Evolutionary conservation across 176 grass and related monocot species (phyloP).

Genomic region (Pontederia crassipes): DNA sequence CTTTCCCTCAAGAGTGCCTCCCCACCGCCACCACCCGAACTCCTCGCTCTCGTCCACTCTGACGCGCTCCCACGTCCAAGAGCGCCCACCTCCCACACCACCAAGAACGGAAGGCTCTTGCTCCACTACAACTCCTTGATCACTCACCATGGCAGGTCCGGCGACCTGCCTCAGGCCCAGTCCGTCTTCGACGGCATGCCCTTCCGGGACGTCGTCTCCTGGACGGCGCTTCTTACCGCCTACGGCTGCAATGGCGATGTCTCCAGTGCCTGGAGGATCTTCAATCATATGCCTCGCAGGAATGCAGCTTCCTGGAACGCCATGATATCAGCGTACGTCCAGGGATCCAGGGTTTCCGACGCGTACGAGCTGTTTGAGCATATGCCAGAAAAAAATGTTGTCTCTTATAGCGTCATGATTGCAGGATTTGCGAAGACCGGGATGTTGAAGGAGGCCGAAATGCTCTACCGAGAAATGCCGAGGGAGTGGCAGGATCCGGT

Average conservation of each 20-base stretch:
- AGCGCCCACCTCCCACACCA: neutral
- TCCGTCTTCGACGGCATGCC: constrained; percentile 51
- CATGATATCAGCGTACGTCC: constrained; percentile 41
- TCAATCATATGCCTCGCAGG: constrained; percentile 53
- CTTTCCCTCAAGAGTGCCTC: no score
- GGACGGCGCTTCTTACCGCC: constrained; percentile 61
- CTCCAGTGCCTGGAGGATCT: constrained; percentile 33
- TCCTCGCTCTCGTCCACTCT: no score
- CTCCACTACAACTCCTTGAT: constrained; percentile 42
- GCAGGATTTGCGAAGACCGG: constrained; percentile 42
- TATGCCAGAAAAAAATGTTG: constrained; percentile 40
- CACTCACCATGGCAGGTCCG: constrained; percentile 37
- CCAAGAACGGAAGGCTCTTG: neutral
- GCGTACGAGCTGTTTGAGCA: constrained; percentile 40
- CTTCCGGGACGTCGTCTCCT: constrained; percentile 57
- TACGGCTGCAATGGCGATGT: constrained; percentile 33
- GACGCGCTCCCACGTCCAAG: neutral
- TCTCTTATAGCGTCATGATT: constrained; percentile 51
- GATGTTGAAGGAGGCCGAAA: constrained; percentile 42
- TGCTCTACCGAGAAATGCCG: constrained; percentile 34
- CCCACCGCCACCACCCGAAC: no score
- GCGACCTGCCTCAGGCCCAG: constrained; percentile 41
- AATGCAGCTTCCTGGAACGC: constrained; percentile 59
- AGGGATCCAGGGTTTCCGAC: constrained; percentile 5
- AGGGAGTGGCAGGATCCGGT: constrained; percentile 34